A percentile compares a stretch with the other conserved stretches of the same genome.
Evolutionary conservation across 768 basidiomycete genomes (phyloP).

Genomic region (Tubosaeta brunneosetosa): DNA sequence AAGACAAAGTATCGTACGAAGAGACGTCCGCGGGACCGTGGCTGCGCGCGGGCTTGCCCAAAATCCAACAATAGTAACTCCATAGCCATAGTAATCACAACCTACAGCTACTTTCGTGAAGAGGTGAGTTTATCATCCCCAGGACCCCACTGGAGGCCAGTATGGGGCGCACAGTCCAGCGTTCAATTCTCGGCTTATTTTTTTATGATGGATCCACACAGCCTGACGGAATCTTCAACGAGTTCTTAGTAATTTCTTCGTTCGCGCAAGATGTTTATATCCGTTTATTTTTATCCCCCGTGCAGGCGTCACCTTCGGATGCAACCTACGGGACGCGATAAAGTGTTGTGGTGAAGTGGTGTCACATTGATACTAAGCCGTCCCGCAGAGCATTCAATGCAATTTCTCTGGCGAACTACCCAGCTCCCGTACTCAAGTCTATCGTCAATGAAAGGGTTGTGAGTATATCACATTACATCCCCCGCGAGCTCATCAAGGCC

Average conservation of each 20-base stretch:
- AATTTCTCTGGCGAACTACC: too few relatives aligned
- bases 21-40: too few relatives aligned
- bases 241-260: constrained; percentile 21
- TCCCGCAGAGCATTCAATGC: too few relatives aligned
- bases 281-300: constrained; percentile 11
- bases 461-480: too few relatives aligned
- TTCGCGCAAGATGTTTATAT: constrained; percentile 3
- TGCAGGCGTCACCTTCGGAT: constrained; percentile 1
- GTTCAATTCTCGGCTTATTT: constrained; percentile 31
- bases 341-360: neutral
- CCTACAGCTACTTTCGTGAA: constrained; percentile 33
- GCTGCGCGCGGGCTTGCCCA: too few relatives aligned
- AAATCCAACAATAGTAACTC: constrained; percentile 16
- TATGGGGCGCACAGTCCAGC: neutral
- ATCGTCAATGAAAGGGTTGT: too few relatives aligned
- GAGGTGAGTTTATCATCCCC: neutral
- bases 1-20: too few relatives aligned
- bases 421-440: too few relatives aligned
- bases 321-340: constrained; percentile 5
- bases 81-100: constrained; percentile 38
- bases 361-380: neutral
- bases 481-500: too few relatives aligned
- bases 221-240: constrained; percentile 13
- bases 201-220: constrained; percentile 48
- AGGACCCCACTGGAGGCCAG: neutral